These are phyloP conservation scores for Claviceps capensis DNA, from an alignment of 2,329 filamentous ascomycete genomes.

Conservation along the genomic window DNA sequence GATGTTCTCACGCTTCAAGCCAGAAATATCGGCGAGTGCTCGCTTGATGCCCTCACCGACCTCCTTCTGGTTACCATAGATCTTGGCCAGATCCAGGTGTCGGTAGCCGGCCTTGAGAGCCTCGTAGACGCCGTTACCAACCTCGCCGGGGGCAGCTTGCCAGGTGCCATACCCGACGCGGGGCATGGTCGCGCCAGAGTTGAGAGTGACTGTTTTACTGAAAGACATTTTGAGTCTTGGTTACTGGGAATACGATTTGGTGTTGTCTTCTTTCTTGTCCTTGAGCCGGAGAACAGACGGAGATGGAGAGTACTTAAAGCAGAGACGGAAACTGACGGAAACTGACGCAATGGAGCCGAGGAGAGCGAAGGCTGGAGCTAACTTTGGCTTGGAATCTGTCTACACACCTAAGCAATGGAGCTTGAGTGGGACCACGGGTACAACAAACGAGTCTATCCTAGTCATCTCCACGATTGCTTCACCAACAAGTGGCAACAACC, in stretches of 20 bases:
- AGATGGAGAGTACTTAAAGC: neutral
- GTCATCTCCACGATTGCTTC: neutral
- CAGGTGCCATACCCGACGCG: conserved; percentile 49
- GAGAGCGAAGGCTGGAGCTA: neutral
- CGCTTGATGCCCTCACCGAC: conserved; percentile 41
- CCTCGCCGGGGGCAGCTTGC: conserved; percentile 53
- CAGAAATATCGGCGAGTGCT: conserved; percentile 31
- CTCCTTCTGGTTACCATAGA: conserved; percentile 52
- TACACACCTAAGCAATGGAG: too few species aligned
- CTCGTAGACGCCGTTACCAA: conserved; percentile 48
- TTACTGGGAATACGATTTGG: neutral
- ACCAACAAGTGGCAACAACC: neutral
- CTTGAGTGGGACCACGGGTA: conserved; percentile 3
- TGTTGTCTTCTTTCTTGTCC: neutral
- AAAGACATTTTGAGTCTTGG: conserved; percentile 37
- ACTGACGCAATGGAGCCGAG: neutral
- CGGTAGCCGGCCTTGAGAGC: conserved; percentile 51
- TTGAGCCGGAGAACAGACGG: neutral
- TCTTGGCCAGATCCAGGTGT: conserved; percentile 40
- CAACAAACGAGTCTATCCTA: neutral
- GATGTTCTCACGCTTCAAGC: conserved; percentile 40
- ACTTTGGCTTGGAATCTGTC: neutral
- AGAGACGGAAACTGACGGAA: too few species aligned
- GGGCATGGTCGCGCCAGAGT: conserved; percentile 52
- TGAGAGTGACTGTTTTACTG: conserved; percentile 42